Base-by-base conservation (phyloP, 2,329 filamentous ascomycete species). In the Diaporthe longicolla region DNA sequence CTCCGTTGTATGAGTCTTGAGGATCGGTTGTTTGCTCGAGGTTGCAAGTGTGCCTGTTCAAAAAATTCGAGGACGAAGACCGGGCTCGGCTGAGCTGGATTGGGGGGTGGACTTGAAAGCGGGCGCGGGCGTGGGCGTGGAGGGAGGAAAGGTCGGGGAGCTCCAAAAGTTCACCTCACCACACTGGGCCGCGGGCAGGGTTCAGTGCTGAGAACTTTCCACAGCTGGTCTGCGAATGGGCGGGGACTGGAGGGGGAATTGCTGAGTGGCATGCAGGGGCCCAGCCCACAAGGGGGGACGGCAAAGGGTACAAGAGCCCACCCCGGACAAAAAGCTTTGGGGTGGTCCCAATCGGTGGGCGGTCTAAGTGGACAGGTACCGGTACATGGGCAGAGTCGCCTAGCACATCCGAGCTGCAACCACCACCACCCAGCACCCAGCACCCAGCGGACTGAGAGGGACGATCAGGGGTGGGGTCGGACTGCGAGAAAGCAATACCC, bases 21-120 rank as follows among this genome's bases (percentile, higher is more conserved):
- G 26, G 48, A 54, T 45, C 24, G 19, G 3, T 24, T 61, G 29
- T 40, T 59, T 71, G 69, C 55, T 48, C 37, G 32, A 58, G 70
- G 40, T 43, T 63, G 70, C 70, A 45, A 63, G 70, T 71, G 54
- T 43, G 52, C 55, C 66, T 66, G 59, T 59, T 72, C 66, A 75
- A 74, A 75, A 75, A 75, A 75, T 71, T 74, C 74, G 68, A 73
- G 74, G 74, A 71, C 70, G 71, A 74, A 70, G 45, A 69, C 55
- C 72, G 65, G 54, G 63, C 71, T 37, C 43, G 69, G 43, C 61
- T 68, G 63, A 26, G n/a, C 63, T 68, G 63, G 63, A 40, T 73
- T 71, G 58, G 58, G 58, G 58, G 45, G 32, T 66, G 68, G 58
- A 66, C 59, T 68, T 52, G 48, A 54, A 35, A 72, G 73, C 61